Evolutionary conservation across 2,329 filamentous ascomycete genomes (phyloP), one percentile per base, ranked within the genome.

Genomic region (Aulographum hederae): DNA sequence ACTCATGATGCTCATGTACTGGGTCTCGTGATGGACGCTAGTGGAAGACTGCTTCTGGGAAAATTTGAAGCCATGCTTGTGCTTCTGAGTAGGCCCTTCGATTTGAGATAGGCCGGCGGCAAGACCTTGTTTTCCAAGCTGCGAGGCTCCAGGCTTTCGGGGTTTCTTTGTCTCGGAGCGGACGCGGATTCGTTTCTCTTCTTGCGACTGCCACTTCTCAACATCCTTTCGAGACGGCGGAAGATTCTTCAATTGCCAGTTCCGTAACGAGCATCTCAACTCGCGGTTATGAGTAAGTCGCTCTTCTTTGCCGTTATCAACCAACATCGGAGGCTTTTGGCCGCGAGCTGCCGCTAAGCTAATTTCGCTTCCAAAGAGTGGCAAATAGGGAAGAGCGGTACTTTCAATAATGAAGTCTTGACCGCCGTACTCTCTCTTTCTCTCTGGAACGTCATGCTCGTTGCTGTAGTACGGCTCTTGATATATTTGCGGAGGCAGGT

Each of bases 1-100:
- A 41, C 84, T 91, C 80, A 98, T 85, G 13, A 78, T 82, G 42
- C 80, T 93, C 89, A 98, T 95, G 50, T 93, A 92, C 42, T 89
- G 79, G 3, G 72, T 73, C 50, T 91, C 81, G 41, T 86, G 79
- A 44, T 81, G 70, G 13, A 91, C 73, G 41, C 73, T 82, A 0
- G 75, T 78, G 2, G 74, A 74, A 41, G 73, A 70, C 38, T 67
- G 65, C 46, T 74, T 79, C 41, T 85, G 82, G 0, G 78, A 82
- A 49, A 79, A 92, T 47, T 85, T 89, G 59, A 85, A 86, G 0
- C 78, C 81, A 47, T 86, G 65, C 37, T 70, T 75, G 43, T 81
- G 79, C 47, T 67, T 78, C 32, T 86, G 85, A 0, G 86, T 94
- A 0, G 84, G 73, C 0, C 78, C 82, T 31, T 92, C 80, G 33